Evolutionary conservation across 192 early-diverging fungal genomes (phyloP), one percentile per base, ranked within the genome.

Genomic region (Funneliformis geosporum): DNA sequence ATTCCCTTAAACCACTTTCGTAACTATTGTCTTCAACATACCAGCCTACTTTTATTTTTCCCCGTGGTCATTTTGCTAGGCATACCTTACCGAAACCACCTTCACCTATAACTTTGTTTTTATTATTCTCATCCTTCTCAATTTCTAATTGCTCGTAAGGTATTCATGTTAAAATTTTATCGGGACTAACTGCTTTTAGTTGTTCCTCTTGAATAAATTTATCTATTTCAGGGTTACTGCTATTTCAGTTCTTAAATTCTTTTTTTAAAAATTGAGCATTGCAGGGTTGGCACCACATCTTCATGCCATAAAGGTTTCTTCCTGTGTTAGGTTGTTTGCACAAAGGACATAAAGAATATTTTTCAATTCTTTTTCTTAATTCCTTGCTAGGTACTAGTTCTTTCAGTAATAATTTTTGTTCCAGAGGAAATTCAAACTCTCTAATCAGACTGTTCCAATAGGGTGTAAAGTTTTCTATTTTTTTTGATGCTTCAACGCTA

Each of bases 31-130:
- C n/a, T n/a, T n/a, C n/a, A n/a, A n/a, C n/a, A n/a, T n/a, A n/a
- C n/a, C n/a, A n/a, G n/a, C n/a, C n/a, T n/a, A n/a, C n/a, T n/a
- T n/a, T n/a, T n/a, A n/a, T n/a, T n/a, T n/a, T n/a, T n/a, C n/a
- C n/a, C n/a, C n/a, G n/a, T n/a, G n/a, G 6, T 40, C 65, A 23
- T 10, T 23, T 38, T 10, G 66, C 66, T 5, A 14, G 10, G 18
- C 38, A 68, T 6, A 68, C 66, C 38, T 33, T 68, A 12, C 66
- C 66, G 18, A 40, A 68, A 12, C 66, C 66, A 33, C 66, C 66
- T 8, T 33, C 28, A 40, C 4, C 66, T 8, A 68, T 28, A 33
- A 27, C 6, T 4, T 68, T 38, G 16, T 27, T 68, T 14, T 68
- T 28, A 28, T 8, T 8, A 5, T 8, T 2, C 42, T 43, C 42